These are phyloP conservation scores for Elongisporangium undulatum DNA, from an alignment of 352 stramenopile genomes.

Conservation along the genomic window DNA sequence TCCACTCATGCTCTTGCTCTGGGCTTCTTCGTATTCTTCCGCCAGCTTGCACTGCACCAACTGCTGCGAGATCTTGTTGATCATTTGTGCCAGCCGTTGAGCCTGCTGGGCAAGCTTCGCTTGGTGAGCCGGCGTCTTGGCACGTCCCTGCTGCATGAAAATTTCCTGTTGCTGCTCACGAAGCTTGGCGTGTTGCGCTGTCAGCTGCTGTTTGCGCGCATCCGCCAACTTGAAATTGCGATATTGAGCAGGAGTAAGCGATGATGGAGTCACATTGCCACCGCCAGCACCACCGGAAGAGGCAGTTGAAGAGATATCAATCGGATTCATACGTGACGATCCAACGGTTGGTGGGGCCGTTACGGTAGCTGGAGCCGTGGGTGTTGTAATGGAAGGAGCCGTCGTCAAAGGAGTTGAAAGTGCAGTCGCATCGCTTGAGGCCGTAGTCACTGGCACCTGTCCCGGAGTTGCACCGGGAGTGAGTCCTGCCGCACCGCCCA, in stretches of 20 bases:
- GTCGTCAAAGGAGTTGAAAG: constrained; percentile 7
- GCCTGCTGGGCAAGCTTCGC: constrained; percentile 72
- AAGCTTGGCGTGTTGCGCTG: constrained; percentile 63
- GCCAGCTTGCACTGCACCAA: constrained; percentile 79
- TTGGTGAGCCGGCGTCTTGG: constrained; percentile 65
- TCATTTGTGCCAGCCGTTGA: constrained; percentile 75
- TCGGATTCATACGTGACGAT: constrained; percentile 35
- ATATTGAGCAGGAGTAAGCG: constrained; percentile 67
- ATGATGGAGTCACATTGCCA: constrained; percentile 19
- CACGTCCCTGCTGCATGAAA: constrained; percentile 64
- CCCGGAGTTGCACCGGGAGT: constrained; percentile 5
- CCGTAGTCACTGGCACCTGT: constrained; percentile 7
- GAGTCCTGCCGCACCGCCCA: constrained; percentile 11
- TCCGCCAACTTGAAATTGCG: constrained; percentile 70
- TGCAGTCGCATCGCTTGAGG: constrained; percentile 11
- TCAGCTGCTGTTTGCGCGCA: constrained; percentile 60
- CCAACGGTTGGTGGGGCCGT: constrained; percentile 23
- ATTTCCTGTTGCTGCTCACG: constrained; percentile 78
- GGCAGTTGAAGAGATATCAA: constrained; percentile 33
- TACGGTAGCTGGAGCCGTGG: constrained; percentile 6
- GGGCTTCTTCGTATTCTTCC: constrained; percentile 70
- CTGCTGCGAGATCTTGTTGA: constrained; percentile 85
- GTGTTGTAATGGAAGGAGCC: neutral
- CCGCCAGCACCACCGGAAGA: constrained; percentile 14
- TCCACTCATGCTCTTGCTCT: constrained; percentile 41